These are phyloP conservation scores for Pyronema omphalodes DNA, from an alignment of 495 filamentous ascomycete genomes.

Conservation along the genomic window DNA sequence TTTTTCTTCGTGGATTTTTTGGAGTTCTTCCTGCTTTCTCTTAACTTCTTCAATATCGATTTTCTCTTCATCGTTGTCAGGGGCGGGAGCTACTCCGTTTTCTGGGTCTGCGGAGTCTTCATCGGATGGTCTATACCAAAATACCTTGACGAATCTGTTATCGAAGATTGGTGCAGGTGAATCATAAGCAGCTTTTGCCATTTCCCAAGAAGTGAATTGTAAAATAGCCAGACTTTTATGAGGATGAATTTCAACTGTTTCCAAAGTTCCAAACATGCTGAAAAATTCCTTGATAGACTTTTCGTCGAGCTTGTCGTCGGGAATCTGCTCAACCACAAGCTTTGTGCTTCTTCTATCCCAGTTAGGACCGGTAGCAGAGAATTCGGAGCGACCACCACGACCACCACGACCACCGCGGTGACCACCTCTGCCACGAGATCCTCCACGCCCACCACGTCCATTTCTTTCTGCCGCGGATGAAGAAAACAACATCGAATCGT, in stretches of 20 bases:
- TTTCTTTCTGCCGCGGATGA: constrained; percentile 7
- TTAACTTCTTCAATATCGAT: constrained; percentile 66
- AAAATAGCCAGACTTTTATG: constrained; percentile 66
- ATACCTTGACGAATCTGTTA: constrained; percentile 95
- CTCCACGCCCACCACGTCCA: constrained; percentile 8
- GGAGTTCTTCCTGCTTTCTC: constrained; percentile 57
- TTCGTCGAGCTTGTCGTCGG: constrained; percentile 67
- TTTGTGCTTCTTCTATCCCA: constrained; percentile 56
- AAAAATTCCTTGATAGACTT: constrained; percentile 63
- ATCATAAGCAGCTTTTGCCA: constrained; percentile 65
- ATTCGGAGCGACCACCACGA: constrained; percentile 16
- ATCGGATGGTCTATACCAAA: constrained; percentile 58
- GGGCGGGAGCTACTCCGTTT: not conserved
- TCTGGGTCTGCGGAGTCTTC: not conserved
- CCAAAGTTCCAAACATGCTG: constrained; percentile 60
- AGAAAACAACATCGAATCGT: constrained; percentile 20
- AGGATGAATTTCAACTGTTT: constrained; percentile 52
- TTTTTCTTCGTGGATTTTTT: constrained; percentile 62
- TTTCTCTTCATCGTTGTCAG: constrained; percentile 30
- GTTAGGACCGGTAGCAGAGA: constrained; percentile 58
- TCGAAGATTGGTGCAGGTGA: constrained; percentile 93
- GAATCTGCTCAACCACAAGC: constrained; percentile 85
- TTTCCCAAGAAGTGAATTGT: constrained; percentile 52
- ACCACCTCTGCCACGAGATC: constrained; percentile 16
- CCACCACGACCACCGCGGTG: constrained; percentile 14